Base-by-base conservation (phyloP, 306 rosid genomes). In the Prunus mira region DNA sequence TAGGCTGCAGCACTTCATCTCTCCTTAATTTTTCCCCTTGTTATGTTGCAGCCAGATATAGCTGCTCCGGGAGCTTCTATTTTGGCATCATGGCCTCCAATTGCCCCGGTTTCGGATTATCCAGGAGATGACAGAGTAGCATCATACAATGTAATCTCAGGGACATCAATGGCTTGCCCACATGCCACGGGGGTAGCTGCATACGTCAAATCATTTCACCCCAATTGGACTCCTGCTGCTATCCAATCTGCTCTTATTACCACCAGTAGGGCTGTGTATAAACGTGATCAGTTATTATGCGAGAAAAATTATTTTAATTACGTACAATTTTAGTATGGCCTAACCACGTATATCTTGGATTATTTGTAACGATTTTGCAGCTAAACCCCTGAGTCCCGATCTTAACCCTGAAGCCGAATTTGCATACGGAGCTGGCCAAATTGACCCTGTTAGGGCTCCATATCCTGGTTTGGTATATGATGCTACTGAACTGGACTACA, bases 111-210 rank as follows among this genome's bases (percentile, higher is more conserved):
- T 47, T 56, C 91, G 0, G 8, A 0, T 0, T 0, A 10, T 25
- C 0, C 13, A 67, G 73, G 28, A 9, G 91, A 86, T 67, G 47
- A 74, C 0, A 86, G 88, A 80, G 2, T 0, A 61, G 0, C 15
- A 0, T 2, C 19, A 0, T 88, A 12, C 13, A 65, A 80, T 1
- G 12, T 86, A 3, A 2, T 9, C 0, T 76, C 84, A 0, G 89
- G 89, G n/a, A 83, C 91, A 46, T 89, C 93, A 69, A 85, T 89
- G 93, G 79, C 93, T 0, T 87, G 89, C 19, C 93, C 87, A 41
- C 93, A 89, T 81, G 87, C 64, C 8, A 3, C 85, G 0, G 88
- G 38, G 0, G 81, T 61, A 1, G 92, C 90, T 9, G 90, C 90
- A 15, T 86, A 81, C 11, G 72, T 89, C 65, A 89, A 89, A 71